Conservation (phyloP, 169 alveolate species). For the Plasmodium ovale region DNA sequence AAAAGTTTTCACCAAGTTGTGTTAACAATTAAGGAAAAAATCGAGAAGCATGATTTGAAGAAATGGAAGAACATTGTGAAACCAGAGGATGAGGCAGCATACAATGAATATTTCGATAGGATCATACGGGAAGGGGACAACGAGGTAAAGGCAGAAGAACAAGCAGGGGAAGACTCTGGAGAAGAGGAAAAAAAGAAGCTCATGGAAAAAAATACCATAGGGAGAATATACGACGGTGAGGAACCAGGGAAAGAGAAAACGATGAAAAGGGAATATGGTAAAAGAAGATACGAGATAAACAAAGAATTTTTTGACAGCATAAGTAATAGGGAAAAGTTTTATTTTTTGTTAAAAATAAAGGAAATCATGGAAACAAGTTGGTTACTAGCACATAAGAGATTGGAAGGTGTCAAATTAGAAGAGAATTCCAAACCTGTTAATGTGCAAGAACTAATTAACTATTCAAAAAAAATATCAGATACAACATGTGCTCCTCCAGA, state of each 20-base stretch:
- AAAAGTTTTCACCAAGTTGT: conserved; percentile 53
- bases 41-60: conserved; percentile 59
- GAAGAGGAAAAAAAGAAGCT: neutral
- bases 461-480: conserved; percentile 77
- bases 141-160: neutral
- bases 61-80: conserved; percentile 66
- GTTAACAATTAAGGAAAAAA: conserved; percentile 47
- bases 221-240: too few species aligned
- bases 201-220: neutral
- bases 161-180: neutral
- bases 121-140: too few species aligned
- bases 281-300: conserved; percentile 20
- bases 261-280: too few species aligned
- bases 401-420: conserved; percentile 79
- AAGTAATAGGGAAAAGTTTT: conserved; percentile 71
- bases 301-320: conserved; percentile 53
- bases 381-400: conserved; percentile 80
- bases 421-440: conserved; percentile 72
- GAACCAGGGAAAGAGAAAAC: too few species aligned
- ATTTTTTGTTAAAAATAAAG: conserved; percentile 67
- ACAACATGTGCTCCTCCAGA: conserved; percentile 89
- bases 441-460: conserved; percentile 79
- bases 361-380: conserved; percentile 85
- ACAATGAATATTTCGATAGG: conserved; percentile 56
- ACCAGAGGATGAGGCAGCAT: conserved; percentile 50